Evolutionary conservation across 176 grass and related monocot genomes (phyloP), one percentile per base, ranked within the genome.

Genomic region (Miscanthus lutarioriparius): DNA sequence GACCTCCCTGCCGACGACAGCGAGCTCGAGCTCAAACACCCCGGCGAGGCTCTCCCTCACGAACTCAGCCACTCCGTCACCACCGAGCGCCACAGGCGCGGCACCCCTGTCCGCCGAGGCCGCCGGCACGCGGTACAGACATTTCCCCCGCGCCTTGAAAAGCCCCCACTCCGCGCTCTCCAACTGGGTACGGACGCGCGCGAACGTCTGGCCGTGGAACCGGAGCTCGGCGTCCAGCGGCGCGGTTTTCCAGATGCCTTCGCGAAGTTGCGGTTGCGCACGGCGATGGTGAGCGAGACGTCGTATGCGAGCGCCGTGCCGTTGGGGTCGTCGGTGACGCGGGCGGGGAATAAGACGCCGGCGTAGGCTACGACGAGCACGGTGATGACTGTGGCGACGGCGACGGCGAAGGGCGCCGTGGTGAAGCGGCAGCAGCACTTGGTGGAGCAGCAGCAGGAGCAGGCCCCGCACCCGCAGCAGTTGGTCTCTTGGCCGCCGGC

Each of bases 211-310:
- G 16, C 54, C 74, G 47, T 7, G 25, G 64, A 82, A 77, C 44
- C 16, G 70, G 45, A 80, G 44, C 8, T 81, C 77, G 3, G 67
- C 64, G 9, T 82, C 27, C 22, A 90, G 73, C 40, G 66, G 69
- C 13, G 64, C 68, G 15, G 74, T 36, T 37, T 64, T 16, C 64
- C 40, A 14, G 10, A 38, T 61, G 3, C 26, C 22, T 64, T 43
- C n/a, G 56, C 23, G 68, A 83, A 70, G 83, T 67, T 58, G n/a
- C 41, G 81, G 87, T 85, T 85, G 45, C 67, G 22, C 14, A 87
- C 23, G 51, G 77, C 62, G 41, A 86, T 10, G 28, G 71, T 45
- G 10, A 85, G 66, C 3, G 64, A 56, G 58, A 89, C 67, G 43
- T 67, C 80, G 76, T 70, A 89, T 10, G 53, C 62, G 45, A 54